Evolutionary conservation across 2,329 filamentous ascomycete species (phyloP).

Genomic region (Aschersonia sp.): DNA sequence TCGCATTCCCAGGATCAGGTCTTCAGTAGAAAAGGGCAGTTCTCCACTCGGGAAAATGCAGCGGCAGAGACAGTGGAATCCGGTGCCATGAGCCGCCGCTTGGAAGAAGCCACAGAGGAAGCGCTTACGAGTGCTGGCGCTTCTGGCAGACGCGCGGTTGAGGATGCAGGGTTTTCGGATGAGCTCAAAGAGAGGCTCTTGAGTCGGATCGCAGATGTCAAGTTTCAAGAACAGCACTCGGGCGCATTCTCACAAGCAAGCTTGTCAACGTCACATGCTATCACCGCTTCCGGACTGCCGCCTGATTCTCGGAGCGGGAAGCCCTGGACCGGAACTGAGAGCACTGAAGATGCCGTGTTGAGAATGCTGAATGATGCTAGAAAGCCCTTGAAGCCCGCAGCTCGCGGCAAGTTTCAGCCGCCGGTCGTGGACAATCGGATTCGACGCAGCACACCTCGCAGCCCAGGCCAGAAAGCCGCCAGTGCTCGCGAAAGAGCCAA

Average conservation of each 20-base stretch:
- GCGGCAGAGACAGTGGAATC: constrained; percentile 6
- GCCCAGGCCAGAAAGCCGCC: constrained; percentile 31
- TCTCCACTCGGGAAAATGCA: neutral
- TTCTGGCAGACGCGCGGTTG: constrained; percentile 42
- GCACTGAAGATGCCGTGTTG: constrained; percentile 58
- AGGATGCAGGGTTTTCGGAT: constrained; percentile 49
- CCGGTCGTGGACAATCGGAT: constrained; percentile 39
- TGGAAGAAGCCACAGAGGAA: constrained; percentile 50
- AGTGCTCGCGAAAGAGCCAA: constrained; percentile 42
- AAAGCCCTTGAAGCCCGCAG: constrained; percentile 46
- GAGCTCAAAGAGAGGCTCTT: constrained; percentile 46
- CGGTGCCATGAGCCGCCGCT: constrained; percentile 39
- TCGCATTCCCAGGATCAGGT: neutral
- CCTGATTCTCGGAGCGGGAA: constrained; percentile 51
- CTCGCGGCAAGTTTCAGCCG: constrained; percentile 31
- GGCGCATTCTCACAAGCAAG: constrained; percentile 32
- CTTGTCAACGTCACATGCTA: constrained; percentile 30
- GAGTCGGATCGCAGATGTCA: constrained; percentile 38
- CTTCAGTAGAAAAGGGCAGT: neutral
- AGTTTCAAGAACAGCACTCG: constrained; percentile 37
- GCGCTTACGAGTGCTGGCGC: constrained; percentile 43
- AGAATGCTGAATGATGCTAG: constrained; percentile 75
- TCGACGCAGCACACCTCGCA: constrained; percentile 21
- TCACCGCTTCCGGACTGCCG: constrained; percentile 44
- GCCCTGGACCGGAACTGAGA: constrained; percentile 70